phyloP scores from a whole-genome alignment of 1,284 basidiomycete genomes.

The Ganoderma lingzhi region DNA sequence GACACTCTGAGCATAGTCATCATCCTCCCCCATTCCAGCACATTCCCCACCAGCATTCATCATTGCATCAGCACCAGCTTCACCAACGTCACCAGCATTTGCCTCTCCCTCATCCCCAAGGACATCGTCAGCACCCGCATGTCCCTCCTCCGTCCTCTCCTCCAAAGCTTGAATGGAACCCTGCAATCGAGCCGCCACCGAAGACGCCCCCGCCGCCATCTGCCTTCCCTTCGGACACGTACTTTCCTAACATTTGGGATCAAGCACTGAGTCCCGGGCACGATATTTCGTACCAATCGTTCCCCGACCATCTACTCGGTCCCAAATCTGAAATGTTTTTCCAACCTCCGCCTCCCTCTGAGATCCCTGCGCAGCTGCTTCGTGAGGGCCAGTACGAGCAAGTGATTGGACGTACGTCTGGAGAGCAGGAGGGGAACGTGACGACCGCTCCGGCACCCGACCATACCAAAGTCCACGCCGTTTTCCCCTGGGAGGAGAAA shows the following conservation, averaged over 20 bases:
- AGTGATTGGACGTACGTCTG: constrained; percentile 54
- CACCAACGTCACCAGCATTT: constrained; percentile 10
- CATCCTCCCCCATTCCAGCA: constrained; percentile 16
- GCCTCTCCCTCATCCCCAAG: constrained; percentile 10
- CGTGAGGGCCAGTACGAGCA: constrained; percentile 70
- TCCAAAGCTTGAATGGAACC: constrained; percentile 72
- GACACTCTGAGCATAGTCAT: constrained; percentile 16
- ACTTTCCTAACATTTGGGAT: constrained; percentile 82
- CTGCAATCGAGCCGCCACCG: constrained; percentile 79
- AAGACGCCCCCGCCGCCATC: constrained; percentile 56
- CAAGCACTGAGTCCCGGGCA: constrained; percentile 51
- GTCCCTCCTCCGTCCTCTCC: constrained; percentile 60
- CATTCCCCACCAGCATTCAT: constrained; percentile 15
- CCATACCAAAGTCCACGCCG: constrained; percentile 71
- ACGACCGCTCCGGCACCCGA: constrained; percentile 65
- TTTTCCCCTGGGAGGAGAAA: constrained; percentile 95
- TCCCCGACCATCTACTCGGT: constrained; percentile 36
- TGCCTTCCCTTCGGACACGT: constrained; percentile 71
- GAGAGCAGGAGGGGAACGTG: constrained; percentile 9
- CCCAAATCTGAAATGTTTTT: constrained; percentile 60
- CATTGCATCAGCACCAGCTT: constrained; percentile 13
- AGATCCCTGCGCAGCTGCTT: constrained; percentile 67
- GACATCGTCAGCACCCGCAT: constrained; percentile 33
- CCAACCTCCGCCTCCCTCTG: constrained; percentile 59
- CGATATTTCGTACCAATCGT: constrained; percentile 44